These are phyloP conservation scores for Nidula microcarpa DNA, from an alignment of 768 basidiomycete genomes.

Conservation along the genomic window DNA sequence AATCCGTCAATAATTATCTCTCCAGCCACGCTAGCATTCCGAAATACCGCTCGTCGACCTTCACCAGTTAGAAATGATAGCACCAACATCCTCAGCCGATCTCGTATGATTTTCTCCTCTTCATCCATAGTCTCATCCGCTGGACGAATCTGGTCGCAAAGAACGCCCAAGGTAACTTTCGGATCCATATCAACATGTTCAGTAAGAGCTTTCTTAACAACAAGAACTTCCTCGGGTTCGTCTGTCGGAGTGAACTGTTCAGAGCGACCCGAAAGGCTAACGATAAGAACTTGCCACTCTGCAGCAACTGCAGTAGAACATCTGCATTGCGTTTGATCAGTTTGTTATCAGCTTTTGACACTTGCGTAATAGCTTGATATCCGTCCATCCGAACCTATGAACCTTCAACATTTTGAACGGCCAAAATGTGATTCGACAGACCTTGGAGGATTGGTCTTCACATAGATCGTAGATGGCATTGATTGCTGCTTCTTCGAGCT, in stretches of 20 bases:
- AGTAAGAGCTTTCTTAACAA: slow-evolving; percentile 57
- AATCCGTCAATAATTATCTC: slow-evolving; percentile 48
- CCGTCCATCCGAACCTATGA: slow-evolving; percentile 66
- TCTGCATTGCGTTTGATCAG: slow-evolving; percentile 73
- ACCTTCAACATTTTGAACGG: slow-evolving; percentile 4
- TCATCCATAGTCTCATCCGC: slow-evolving; percentile 49
- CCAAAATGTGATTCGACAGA: slow-evolving; percentile 17
- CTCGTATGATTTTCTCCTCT: slow-evolving; percentile 54
- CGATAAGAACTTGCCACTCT: slow-evolving; percentile 53
- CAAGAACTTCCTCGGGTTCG: slow-evolving; percentile 59
- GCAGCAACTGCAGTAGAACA: slow-evolving; percentile 71
- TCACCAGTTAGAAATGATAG: slow-evolving; percentile 55
- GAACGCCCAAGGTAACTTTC: slow-evolving; percentile 55
- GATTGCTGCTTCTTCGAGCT: slow-evolving; percentile 71
- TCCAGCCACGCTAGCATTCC: slow-evolving; percentile 46
- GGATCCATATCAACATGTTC: slow-evolving; percentile 67
- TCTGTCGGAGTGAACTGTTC: slow-evolving; percentile 30
- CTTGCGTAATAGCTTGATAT: slow-evolving; percentile 53
- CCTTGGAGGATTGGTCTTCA: slow-evolving; percentile 59
- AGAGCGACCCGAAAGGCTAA: neutral
- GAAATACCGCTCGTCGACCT: slow-evolving; percentile 42
- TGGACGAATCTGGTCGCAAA: slow-evolving; percentile 65
- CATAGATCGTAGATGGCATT: slow-evolving; percentile 79
- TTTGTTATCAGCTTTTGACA: slow-evolving; percentile 43
- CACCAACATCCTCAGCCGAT: slow-evolving; percentile 56